Conservation (phyloP, 2,329 filamentous ascomycete genomes). For the Gnomoniopsis smithogilvyi region DNA sequence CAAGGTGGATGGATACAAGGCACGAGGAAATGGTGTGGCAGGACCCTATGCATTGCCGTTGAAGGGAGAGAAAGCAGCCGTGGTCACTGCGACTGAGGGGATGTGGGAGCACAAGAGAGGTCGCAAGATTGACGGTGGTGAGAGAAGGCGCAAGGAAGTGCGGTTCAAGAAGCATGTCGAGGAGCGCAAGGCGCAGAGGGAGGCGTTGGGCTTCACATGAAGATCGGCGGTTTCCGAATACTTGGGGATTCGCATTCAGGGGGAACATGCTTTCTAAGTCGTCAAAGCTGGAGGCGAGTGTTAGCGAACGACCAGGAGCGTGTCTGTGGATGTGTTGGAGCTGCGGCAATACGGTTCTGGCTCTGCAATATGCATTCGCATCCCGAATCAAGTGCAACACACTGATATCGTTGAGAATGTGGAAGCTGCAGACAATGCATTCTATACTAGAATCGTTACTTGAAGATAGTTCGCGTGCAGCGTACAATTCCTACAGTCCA, state of each 20-base stretch:
- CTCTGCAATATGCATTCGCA: no score
- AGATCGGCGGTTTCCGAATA: neutral
- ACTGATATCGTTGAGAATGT: no score
- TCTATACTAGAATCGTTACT: no score
- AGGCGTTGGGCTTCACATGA: conserved; percentile 23
- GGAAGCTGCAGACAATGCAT: no score
- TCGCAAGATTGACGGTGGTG: conserved; percentile 93
- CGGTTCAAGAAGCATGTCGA: conserved; percentile 80
- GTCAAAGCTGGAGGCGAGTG: neutral
- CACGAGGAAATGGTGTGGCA: conserved; percentile 66
- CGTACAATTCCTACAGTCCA: no score
- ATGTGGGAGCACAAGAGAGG: conserved; percentile 90
- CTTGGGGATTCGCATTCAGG: neutral
- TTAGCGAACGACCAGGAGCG: neutral
- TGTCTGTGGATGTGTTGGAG: no score
- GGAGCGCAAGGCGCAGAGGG: conserved; percentile 67
- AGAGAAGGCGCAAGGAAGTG: conserved; percentile 82
- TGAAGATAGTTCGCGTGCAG: no score
- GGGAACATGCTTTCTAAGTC: neutral
- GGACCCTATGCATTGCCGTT: conserved; percentile 72
- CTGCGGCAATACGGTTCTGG: no score
- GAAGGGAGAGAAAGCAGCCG: conserved; percentile 61
- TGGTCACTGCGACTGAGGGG: conserved; percentile 72
- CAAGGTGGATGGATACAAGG: conserved; percentile 61
- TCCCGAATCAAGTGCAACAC: no score